phyloP scores from a whole-genome alignment of 176 grass and related monocot genomes.

The Oryza brachyantha region DNA sequence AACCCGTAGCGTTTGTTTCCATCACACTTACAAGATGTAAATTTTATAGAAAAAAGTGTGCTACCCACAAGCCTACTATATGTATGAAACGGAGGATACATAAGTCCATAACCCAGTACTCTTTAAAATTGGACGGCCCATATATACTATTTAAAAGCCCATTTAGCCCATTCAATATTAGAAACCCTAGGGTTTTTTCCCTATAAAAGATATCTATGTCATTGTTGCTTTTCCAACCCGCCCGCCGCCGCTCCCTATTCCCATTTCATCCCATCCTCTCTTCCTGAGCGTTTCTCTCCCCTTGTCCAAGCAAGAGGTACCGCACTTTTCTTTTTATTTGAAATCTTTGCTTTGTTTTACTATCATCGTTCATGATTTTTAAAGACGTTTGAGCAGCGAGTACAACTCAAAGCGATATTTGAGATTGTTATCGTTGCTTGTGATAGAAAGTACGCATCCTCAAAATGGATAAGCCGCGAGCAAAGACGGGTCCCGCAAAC shows the following conservation, averaged over 20 bases:
- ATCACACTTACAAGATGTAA: neutral
- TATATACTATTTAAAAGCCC: neutral
- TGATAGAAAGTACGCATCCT: neutral
- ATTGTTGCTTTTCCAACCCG: neutral
- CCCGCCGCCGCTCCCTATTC: neutral
- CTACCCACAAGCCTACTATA: neutral
- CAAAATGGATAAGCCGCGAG: neutral
- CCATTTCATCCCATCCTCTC: neutral
- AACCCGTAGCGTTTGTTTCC: neutral
- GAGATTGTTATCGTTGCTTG: neutral
- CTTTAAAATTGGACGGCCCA: neutral
- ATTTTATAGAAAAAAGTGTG: neutral
- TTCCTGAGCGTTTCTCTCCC: neutral
- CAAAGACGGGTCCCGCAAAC: neutral
- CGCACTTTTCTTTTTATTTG: neutral
- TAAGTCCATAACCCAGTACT: neutral
- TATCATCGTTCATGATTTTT: neutral
- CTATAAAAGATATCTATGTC: neutral
- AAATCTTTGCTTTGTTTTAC: neutral
- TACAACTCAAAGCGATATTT: neutral
- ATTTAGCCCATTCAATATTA: neutral
- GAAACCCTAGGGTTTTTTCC: neutral
- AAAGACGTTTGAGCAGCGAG: neutral
- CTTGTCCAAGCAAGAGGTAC: neutral
- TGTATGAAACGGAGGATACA: neutral